phyloP scores from a whole-genome alignment of 208 protist genomes.

The Sergeia podlipaevii region DNA sequence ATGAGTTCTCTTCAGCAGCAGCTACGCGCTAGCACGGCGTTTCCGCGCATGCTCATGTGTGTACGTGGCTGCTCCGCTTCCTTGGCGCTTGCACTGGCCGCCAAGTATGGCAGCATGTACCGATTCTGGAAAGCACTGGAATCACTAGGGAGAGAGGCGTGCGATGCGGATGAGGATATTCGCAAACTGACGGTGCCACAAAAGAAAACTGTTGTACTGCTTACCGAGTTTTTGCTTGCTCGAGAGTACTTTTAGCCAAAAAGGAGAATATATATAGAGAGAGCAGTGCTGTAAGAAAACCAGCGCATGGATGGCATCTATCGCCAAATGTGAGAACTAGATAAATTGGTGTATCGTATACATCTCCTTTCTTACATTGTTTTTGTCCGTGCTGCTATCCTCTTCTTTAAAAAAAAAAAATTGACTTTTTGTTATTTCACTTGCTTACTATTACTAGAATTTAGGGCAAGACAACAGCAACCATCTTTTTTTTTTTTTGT shows the following conservation, averaged over 20 bases:
- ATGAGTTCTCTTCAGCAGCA: conserved; percentile 22
- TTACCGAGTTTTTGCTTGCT: conserved; percentile 69
- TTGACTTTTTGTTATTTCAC: conserved; percentile 3
- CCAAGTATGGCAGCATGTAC: conserved; percentile 54
- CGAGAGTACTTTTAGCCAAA: conserved; percentile 61
- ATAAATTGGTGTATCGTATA: too few species aligned
- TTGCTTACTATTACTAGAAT: conserved; percentile 7
- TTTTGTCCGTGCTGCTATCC: neutral
- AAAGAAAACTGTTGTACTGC: conserved; percentile 58
- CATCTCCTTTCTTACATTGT: neutral
- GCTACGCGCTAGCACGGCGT: conserved; percentile 52
- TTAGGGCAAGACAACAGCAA: neutral
- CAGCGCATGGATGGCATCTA: too few species aligned
- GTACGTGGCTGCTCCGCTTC: conserved; percentile 58
- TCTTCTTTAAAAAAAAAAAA: too few species aligned
- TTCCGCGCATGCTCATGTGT: conserved; percentile 74
- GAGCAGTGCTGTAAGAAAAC: too few species aligned
- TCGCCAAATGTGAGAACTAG: too few species aligned
- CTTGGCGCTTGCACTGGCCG: conserved; percentile 34
- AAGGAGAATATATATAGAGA: too few species aligned
- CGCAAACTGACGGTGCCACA: conserved; percentile 39
- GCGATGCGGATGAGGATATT: conserved; percentile 45
- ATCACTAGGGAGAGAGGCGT: conserved; percentile 30
- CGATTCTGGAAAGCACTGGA: conserved; percentile 41
- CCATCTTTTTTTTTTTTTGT: conserved; percentile 7